Percentiles rank a stretch among this genome's conserved stretches.
Evolutionary conservation across 345 rosid genomes (phyloP).

Genomic region (Salix suchowensis): DNA sequence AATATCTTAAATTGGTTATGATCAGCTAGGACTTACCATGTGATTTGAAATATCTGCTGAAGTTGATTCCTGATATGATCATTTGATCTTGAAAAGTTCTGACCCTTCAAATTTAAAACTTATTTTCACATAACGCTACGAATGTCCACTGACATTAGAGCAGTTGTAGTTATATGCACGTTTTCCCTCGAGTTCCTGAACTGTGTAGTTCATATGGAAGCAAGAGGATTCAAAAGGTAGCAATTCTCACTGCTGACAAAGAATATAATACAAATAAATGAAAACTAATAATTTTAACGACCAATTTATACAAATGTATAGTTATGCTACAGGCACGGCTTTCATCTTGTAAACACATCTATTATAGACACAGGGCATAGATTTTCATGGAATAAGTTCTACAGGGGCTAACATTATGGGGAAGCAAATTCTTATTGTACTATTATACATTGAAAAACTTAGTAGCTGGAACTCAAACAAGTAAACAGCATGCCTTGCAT

Average conservation of each 20-base stretch:
- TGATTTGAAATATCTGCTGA: no score
- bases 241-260: not conserved
- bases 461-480: not conserved
- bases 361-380: not conserved
- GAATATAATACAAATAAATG: not conserved
- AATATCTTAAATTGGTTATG: no score
- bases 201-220: not conserved
- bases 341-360: not conserved
- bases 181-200: not conserved
- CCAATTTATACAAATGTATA: not conserved
- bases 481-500: not conserved
- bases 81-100: no score
- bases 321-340: not conserved
- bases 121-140: no score
- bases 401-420: not conserved
- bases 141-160: no score
- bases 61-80: no score
- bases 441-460: not conserved
- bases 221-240: not conserved
- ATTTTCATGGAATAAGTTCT: not conserved
- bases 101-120: no score
- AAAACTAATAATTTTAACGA: not conserved
- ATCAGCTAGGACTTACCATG: no score
- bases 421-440: not conserved
- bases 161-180: no score